Conservation (phyloP, 2,329 filamentous ascomycete species). For the Neofusicoccum ribis region DNA sequence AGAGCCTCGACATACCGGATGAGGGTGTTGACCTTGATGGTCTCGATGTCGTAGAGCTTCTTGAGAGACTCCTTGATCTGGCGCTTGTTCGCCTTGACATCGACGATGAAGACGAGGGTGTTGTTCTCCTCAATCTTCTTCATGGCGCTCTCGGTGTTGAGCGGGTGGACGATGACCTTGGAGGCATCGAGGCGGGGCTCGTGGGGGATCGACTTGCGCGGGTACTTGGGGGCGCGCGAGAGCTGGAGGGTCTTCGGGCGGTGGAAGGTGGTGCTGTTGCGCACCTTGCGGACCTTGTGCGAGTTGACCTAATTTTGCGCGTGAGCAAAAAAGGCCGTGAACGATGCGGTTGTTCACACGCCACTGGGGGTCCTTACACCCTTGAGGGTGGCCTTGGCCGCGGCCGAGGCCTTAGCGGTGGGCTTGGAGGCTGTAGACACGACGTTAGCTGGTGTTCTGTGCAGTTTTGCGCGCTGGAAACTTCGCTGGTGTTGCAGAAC, state of each 20-base stretch:
- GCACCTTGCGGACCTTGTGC: constrained; percentile 92
- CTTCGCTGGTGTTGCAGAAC: constrained; percentile 17
- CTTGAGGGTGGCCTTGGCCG: constrained; percentile 94
- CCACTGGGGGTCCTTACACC: constrained; percentile 60
- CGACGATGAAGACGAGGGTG: constrained; percentile 96
- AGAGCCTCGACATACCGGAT: constrained; percentile 68
- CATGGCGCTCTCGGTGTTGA: constrained; percentile 99
- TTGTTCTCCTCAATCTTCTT: constrained; percentile 99
- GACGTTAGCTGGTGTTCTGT: constrained; percentile 30
- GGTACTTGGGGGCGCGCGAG: constrained; percentile 91
- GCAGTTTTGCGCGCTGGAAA: constrained; percentile 3
- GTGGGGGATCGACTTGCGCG: constrained; percentile 90
- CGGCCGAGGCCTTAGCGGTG: constrained; percentile 77
- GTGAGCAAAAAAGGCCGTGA: constrained; percentile 51
- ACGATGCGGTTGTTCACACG: constrained; percentile 53
- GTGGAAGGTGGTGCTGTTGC: constrained; percentile 87
- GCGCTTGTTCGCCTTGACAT: constrained; percentile 92
- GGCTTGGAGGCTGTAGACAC: constrained; percentile 59
- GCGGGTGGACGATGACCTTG: constrained; percentile 96
- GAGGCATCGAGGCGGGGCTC: constrained; percentile 91
- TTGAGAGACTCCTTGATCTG: constrained; percentile 98
- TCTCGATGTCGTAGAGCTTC: constrained; percentile 99
- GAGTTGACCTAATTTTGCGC: constrained; percentile 58
- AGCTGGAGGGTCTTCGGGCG: constrained; percentile 93
- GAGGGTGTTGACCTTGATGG: constrained; percentile 98